phyloP scores from a whole-genome alignment of 2,329 filamentous ascomycete species.

The Diaporthe helianthi region DNA sequence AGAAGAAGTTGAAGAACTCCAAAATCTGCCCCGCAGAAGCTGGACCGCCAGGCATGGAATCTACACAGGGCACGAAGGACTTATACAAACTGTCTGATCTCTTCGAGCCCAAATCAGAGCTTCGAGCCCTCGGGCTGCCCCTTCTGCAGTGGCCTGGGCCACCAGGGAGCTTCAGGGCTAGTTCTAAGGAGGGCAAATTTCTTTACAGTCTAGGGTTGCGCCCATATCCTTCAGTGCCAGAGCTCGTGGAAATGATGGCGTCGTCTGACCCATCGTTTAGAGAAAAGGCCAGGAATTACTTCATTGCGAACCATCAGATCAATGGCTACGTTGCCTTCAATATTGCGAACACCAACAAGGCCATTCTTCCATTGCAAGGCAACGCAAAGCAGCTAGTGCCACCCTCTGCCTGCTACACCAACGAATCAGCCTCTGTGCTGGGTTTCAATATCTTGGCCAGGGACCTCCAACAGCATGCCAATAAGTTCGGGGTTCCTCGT shows the following conservation, averaged over 20 bases:
- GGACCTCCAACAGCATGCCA: slow-evolving; percentile 81
- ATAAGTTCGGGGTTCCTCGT: slow-evolving; percentile 82
- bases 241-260: slow-evolving; percentile 81
- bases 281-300: slow-evolving; percentile 78
- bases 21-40: slow-evolving; percentile 83
- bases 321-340: slow-evolving; percentile 77
- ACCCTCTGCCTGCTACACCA: slow-evolving; percentile 82
- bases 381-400: slow-evolving; percentile 69
- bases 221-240: slow-evolving; percentile 71
- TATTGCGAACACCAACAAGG: slow-evolving; percentile 59
- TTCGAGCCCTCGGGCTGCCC: slow-evolving; percentile 75
- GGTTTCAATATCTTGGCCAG: slow-evolving; percentile 79
- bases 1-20: slow-evolving; percentile 78
- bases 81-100: slow-evolving; percentile 79
- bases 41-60: slow-evolving; percentile 61
- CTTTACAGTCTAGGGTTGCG: slow-evolving; percentile 76
- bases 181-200: slow-evolving; percentile 76
- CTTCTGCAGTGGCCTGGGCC: slow-evolving; percentile 82
- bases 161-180: slow-evolving; percentile 66
- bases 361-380: slow-evolving; percentile 77
- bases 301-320: slow-evolving; percentile 77
- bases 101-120: slow-evolving; percentile 76
- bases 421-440: slow-evolving; percentile 76
- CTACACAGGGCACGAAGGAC: slow-evolving; percentile 56
- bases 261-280: slow-evolving; percentile 65